Evolutionary conservation across 257 asterid species (phyloP), one percentile per base, ranked within the genome.

Genomic region (Solanum arcanum): DNA sequence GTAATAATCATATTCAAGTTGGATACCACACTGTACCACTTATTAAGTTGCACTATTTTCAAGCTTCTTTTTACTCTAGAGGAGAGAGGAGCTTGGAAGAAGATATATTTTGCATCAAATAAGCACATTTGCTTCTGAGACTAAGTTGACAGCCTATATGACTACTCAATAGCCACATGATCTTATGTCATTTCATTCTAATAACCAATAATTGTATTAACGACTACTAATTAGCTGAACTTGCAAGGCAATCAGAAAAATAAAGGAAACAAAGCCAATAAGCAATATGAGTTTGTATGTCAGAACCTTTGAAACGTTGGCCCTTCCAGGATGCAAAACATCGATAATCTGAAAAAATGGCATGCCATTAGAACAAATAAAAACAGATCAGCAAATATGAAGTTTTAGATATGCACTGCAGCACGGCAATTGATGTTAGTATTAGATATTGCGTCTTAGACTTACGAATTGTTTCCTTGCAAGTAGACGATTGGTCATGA

Each of bases 381-480:
- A 56, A 37, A 56, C 12, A 66, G 27, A 14, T 2, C 75, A 85
- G 59, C 83, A 78, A 8, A 10, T 12, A 64, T 18, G 42, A 27
- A 9, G 11, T 78, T 47, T 78, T 16, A 47, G 14, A 46, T 44
- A 77, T 44, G 3, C 3, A 78, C 14, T 25, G 15, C 64, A 44
- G 25, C 62, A 52, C 62, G 20, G 62, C 84, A 70, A 70, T 10
- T 78, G 9, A n/a, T 76, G 21, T 23, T 23, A 39, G 21, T 10
- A 73, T 41, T 20, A 37, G n/a, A n/a, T n/a, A 41, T 23, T 76
- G 27, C 29, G 83, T 25, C 35, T 14, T 35, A 80, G 33, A 78
- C 94, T 21, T 87, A 93, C 94, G 41, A 94, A 94, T 92, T 94
- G 97, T 86, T 94, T 94, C 94, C 97, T 91, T 72, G 96, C 90